phyloP scores from a whole-genome alignment of 306 rosid genomes.

The Ormosia emarginata region DNA sequence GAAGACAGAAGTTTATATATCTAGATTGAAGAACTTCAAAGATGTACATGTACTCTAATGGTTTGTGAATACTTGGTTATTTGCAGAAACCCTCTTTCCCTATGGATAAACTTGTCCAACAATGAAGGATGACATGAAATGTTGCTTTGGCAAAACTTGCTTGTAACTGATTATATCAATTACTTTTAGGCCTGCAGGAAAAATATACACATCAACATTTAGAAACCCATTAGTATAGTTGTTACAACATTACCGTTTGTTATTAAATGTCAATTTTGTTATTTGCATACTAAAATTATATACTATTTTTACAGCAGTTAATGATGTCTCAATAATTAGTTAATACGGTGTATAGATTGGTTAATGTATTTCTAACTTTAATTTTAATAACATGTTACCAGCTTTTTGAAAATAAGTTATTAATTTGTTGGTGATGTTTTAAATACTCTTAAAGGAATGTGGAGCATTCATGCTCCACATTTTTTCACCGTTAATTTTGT shows the following conservation, averaged over 20 bases:
- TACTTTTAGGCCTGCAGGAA: constrained; percentile 25
- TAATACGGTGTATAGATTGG: background rate
- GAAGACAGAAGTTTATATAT: background rate
- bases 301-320: too few relatives aligned
- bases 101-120: background rate
- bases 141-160: background rate
- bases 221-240: background rate
- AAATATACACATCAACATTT: background rate
- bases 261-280: background rate
- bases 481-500: too few relatives aligned
- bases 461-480: too few relatives aligned
- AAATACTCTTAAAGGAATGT: too few relatives aligned
- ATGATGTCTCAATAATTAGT: background rate
- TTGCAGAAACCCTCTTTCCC: background rate
- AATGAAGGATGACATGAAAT: background rate
- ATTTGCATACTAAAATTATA: background rate
- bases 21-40: background rate
- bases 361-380: background rate
- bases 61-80: background rate
- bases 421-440: too few relatives aligned
- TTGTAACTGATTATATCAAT: constrained; percentile 7
- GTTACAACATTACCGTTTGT: background rate
- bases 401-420: background rate
- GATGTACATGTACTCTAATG: constrained; percentile 18
- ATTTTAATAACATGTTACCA: background rate